Evolutionary conservation across 192 early-diverging fungal species (phyloP), one percentile per base, ranked within the genome.

Genomic region (Spizellomyces punctatus): DNA sequence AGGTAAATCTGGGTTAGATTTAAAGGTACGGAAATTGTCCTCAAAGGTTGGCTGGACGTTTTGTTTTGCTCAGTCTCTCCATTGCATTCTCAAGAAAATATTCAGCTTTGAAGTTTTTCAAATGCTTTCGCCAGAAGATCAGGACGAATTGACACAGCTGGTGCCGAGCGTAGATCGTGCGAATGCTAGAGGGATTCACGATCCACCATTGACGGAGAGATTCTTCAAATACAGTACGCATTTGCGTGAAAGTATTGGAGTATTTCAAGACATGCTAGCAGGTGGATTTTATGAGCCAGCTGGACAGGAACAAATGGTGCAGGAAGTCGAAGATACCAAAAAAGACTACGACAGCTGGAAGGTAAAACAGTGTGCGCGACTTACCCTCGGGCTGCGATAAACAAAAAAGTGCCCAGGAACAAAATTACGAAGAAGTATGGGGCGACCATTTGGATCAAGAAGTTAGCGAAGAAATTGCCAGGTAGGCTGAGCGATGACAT

Each of bases 381-480:
- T 55, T 16, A 55, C 19, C 60, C 36, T 16, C 19, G n/a, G 22
- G 27, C 27, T 36, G 27, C 27, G 27, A 36, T 36, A 36, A 36
- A 36, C 27, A 36, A 36, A 36, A 4, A 19, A 17, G 36, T 66
- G 17, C 64, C n/a, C n/a, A 66, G 67, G 67, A 69, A 43, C n/a
- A 58, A 44, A 5, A 69, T 44, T 69, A 41, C 47, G 67, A 69
- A 21, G 67, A 58, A 17, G 67, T 69, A 17, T 69, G 67, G 67
- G 67, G 67, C 17, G 67, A 69, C 17, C 58, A 69, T 21, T 22
- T 69, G 36, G 67, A 69, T 69, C 57, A 64, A 41, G 67, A 64
- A 36, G 19, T 41, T 8, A 16, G 7, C 6, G 67, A 69, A n/a
- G 67, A 64, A 4, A 44, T 64, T 17, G 5, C 27, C 16, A 45